Percentiles rank a stretch among this genome's conserved stretches.
phyloP scores from a whole-genome alignment of 352 stramenopile genomes.

The Phytophthora kernoviae region DNA sequence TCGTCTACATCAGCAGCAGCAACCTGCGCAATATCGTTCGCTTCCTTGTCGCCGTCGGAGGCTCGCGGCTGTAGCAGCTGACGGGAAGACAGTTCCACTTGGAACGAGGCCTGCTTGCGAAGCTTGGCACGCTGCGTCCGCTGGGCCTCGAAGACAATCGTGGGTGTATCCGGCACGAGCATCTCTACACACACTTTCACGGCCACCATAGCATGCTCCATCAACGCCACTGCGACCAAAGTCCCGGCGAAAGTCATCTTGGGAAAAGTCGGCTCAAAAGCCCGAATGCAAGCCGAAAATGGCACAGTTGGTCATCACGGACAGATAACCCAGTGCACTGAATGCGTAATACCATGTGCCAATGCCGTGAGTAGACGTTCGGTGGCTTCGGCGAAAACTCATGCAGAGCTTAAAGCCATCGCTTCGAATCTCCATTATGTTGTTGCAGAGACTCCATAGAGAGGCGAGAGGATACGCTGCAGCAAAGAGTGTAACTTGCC shows the following conservation, averaged over 20 bases:
- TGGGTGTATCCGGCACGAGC: conserved; percentile 73
- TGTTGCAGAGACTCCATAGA: conserved; percentile 93
- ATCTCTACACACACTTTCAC: conserved; percentile 85
- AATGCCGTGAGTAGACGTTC: conserved; percentile 78
- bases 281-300: conserved; percentile 94
- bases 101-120: conserved; percentile 76
- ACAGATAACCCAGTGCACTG: conserved; percentile 90
- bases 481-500: conserved; percentile 94
- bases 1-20: conserved; percentile 64
- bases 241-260: conserved; percentile 63
- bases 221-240: conserved; percentile 57
- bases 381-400: conserved; percentile 76
- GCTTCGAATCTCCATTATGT: conserved; percentile 94
- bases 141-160: conserved; percentile 62
- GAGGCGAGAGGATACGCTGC: conserved; percentile 93
- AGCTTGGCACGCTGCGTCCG: conserved; percentile 66
- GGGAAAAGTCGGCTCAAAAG: conserved; percentile 77
- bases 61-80: conserved; percentile 37
- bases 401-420: conserved; percentile 95
- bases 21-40: conserved; percentile 3
- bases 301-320: conserved; percentile 94
- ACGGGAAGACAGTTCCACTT: conserved; percentile 71
- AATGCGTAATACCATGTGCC: conserved; percentile 94
- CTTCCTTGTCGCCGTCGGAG: conserved; percentile 25
- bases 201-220: conserved; percentile 82